Evolutionary conservation across 805 yeast genomes (phyloP), one percentile per base, ranked within the genome.

Genomic region (Yarrowia sp.): DNA sequence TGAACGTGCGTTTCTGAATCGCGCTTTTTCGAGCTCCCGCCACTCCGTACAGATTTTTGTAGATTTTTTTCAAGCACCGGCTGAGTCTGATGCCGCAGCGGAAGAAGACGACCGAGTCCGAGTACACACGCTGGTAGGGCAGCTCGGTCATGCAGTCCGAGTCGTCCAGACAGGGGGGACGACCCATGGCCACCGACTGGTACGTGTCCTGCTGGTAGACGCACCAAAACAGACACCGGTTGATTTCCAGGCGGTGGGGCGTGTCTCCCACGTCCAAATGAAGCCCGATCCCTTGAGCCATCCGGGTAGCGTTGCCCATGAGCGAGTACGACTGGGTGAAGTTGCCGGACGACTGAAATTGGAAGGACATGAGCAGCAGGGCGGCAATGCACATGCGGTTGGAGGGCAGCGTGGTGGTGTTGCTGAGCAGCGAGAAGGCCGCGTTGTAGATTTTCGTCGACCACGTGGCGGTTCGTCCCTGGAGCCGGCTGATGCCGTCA

Each of bases 401-500:
- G 10, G n/a, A 5, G 12, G 61, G 61, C n/a, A 55, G 20, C 1
- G 61, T 55, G 15, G 61, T 55, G 12, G 61, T 55, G 24, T 55
- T 55, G 3, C 46, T 39, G 9, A 55, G 19, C 19, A 55, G 20
- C 2, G 61, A 55, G 7, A 55, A 55, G 38, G 61, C 61, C 5
- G 61, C 61, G 20, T 55, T 55, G 61, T 55, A 55, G 15, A 55
- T 55, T 12, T 55, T 55, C n/a, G 61, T 55, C 61, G 61, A 55
- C 61, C 61, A 55, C 3, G 61, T 55, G 2, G 61, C 61, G 2
- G 61, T 55, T 10, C 61, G 13, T n/a, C 61, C 61, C 46, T 55
- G 61, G 6, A 55, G 44, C n/a, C 61, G 34, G 12, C 24, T 15
- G n/a, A 55, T 55, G 1, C 61, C 61, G 14, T 55, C 61, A 14